Evolutionary conservation across 805 yeast genomes (phyloP).

Genomic region (Saturnispora quitensis): DNA sequence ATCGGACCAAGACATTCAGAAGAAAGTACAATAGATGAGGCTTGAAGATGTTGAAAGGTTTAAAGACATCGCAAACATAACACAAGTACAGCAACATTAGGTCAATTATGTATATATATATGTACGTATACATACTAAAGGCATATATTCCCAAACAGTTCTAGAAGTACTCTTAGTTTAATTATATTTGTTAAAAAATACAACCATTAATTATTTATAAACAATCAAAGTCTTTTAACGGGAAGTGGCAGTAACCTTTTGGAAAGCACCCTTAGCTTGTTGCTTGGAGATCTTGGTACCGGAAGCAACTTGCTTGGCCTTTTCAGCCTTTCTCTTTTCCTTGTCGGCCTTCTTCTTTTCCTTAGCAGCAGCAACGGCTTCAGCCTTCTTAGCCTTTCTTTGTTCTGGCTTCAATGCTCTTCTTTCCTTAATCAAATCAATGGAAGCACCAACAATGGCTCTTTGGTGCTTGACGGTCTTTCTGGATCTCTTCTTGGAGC

Average conservation of each 20-base stretch:
- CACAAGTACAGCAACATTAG: neutral
- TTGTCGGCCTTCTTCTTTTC: conserved; percentile 86
- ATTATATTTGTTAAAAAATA: conserved; percentile 1
- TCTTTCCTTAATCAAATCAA: conserved; percentile 97
- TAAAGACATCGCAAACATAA: neutral
- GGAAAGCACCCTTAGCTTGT: conserved; percentile 97
- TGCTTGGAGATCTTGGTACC: conserved; percentile 85
- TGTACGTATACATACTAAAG: no score
- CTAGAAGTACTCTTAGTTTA: neutral
- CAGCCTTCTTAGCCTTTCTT: conserved; percentile 96
- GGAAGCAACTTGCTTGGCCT: conserved; percentile 73
- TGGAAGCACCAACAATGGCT: conserved; percentile 99
- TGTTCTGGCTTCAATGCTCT: conserved; percentile 92
- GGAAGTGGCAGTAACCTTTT: conserved; percentile 92
- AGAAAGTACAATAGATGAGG: neutral
- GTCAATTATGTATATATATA: no score
- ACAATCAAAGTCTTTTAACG: conserved; percentile 50
- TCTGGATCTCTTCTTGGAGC: conserved; percentile 93
- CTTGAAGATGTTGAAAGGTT: neutral
- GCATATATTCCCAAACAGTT: neutral
- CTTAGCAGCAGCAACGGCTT: conserved; percentile 74
- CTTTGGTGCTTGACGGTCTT: conserved; percentile 98
- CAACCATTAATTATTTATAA: conserved; percentile 5
- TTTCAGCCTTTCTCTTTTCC: conserved; percentile 91
- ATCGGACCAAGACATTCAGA: conserved; percentile 9